These are phyloP conservation scores for Chamaecrista fasciculata DNA, from an alignment of 306 rosid genomes.

Conservation along the genomic window DNA sequence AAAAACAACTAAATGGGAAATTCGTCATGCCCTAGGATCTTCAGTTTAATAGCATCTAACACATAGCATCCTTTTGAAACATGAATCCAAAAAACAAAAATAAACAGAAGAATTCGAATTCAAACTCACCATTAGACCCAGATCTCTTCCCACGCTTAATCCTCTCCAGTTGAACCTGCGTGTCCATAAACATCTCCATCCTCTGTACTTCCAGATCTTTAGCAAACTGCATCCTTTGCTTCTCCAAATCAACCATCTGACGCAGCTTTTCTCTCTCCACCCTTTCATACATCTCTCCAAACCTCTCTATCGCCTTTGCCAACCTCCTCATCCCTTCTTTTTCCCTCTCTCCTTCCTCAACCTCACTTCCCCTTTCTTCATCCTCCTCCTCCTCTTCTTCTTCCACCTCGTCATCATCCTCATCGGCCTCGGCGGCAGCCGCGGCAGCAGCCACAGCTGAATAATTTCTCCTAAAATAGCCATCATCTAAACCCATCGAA, in stretches of 20 bases:
- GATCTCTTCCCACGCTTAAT: constrained; percentile 88
- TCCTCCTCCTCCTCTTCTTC: constrained; percentile 47
- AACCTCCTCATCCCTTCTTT: constrained; percentile 71
- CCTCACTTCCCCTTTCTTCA: constrained; percentile 39
- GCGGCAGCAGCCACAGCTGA: constrained; percentile 92
- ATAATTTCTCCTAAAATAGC: constrained; percentile 75
- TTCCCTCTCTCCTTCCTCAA: constrained; percentile 47
- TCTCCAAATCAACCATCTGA: constrained; percentile 95
- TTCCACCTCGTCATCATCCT: constrained; percentile 63
- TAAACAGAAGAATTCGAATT: background rate
- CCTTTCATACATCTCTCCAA: constrained; percentile 80
- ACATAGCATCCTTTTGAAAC: constrained; percentile 17
- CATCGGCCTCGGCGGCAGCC: constrained; percentile 70
- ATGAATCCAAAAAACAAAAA: constrained; percentile 1
- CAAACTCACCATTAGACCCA: constrained; percentile 63
- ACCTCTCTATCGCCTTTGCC: constrained; percentile 82
- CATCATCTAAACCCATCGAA: constrained; percentile 46
- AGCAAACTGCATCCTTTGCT: constrained; percentile 91
- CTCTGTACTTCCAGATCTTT: constrained; percentile 90
- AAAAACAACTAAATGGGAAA: constrained; percentile 24
- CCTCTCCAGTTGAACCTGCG: constrained; percentile 90
- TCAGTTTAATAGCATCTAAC: constrained; percentile 1
- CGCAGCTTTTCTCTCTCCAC: constrained; percentile 83
- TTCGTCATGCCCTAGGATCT: constrained; percentile 17
- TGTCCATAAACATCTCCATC: constrained; percentile 90